phyloP scores from a whole-genome alignment of 129 eudicot genomes.

The Smallanthus sonchifolius region DNA sequence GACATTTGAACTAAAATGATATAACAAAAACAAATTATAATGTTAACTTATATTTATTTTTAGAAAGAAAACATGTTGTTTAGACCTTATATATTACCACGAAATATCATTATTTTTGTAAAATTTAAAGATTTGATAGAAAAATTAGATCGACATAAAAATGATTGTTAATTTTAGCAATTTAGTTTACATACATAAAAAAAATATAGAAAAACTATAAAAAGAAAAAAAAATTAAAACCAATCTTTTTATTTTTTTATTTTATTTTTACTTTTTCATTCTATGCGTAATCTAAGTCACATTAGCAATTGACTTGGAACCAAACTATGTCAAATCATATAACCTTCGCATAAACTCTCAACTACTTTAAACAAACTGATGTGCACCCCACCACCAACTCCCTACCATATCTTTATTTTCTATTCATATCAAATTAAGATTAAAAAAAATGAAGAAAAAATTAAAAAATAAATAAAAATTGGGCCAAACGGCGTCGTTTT shows the following conservation, averaged over 20 bases:
- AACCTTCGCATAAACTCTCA: constrained; percentile 15
- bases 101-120: not conserved
- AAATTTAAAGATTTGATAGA: no score
- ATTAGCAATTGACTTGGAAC: constrained; percentile 20
- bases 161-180: no score
- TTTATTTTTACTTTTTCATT: not conserved
- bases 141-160: no score
- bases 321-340: constrained; percentile 9
- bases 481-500: not conserved
- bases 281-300: not conserved
- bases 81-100: not conserved
- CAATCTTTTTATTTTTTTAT: not conserved
- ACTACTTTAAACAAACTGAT: constrained; percentile 21
- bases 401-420: constrained; percentile 11
- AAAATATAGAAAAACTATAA: not conserved
- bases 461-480: not conserved
- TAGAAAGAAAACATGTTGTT: not conserved
- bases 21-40: not conserved
- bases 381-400: constrained; percentile 19
- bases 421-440: not conserved
- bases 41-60: not conserved
- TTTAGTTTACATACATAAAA: no score
- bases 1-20: not conserved
- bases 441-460: no score
- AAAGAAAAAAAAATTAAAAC: no score